phyloP scores from a whole-genome alignment of 495 filamentous ascomycete genomes.

The Aspergillus affinis region DNA sequence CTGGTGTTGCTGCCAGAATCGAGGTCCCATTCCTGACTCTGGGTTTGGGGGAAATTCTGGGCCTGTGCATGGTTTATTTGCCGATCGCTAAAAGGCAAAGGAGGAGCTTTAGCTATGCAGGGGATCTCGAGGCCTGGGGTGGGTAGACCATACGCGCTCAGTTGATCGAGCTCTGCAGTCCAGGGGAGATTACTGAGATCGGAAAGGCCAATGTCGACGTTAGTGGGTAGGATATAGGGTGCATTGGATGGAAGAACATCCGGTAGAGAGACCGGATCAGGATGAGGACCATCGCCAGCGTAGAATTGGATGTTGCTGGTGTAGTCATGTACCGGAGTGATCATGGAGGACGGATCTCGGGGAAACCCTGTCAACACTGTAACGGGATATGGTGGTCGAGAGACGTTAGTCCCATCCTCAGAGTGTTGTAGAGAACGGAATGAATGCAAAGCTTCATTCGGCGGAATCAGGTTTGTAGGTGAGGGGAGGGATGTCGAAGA shows the following conservation, averaged over 20 bases:
- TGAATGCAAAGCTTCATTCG: background rate
- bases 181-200: slow-evolving; percentile 11
- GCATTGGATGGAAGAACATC: background rate
- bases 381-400: background rate
- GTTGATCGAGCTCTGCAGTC: slow-evolving; percentile 11
- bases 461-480: background rate
- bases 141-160: background rate
- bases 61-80: too few relatives aligned
- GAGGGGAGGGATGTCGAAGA: slow-evolving; percentile 6
- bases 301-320: slow-evolving; percentile 9
- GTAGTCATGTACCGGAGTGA: slow-evolving; percentile 3
- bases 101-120: background rate
- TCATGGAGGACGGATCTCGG: background rate
- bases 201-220: background rate
- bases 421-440: background rate
- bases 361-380: background rate
- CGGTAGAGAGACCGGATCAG: slow-evolving; percentile 2
- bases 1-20: slow-evolving; percentile 5
- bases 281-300: background rate
- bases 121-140: background rate
- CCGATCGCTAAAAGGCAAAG: background rate
- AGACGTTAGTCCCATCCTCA: background rate
- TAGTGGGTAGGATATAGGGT: slow-evolving; percentile 1
- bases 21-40: slow-evolving; percentile 18
- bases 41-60: background rate